Base-by-base conservation (phyloP, 1,284 basidiomycete species). In the Malassezia equina region DNA sequence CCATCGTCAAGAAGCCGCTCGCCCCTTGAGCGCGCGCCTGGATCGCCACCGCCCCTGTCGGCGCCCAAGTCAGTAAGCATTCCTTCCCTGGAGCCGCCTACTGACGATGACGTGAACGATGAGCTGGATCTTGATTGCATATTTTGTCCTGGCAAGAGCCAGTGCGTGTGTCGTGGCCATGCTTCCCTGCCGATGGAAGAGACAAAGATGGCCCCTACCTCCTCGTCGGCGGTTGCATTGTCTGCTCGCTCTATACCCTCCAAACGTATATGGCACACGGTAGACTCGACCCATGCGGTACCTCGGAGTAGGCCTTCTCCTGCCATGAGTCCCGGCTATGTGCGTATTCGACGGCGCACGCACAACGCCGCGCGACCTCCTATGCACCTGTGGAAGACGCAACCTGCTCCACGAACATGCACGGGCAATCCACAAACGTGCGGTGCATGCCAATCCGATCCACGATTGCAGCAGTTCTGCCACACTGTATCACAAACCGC, bases 101-200 rank as follows among this genome's bases (percentile, higher is more conserved):
- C 39, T 9, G 47, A 55, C 7, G 27, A 17, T 2, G 46, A 36
- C 3, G n/a, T n/a, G n/a, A 33, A 40, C 0, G 48, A 48, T 17
- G 46, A 45, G 8, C 46, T 65, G 19, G 63, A 59, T 7, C 53
- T 63, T 6, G 67, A 67, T 23, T 70, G 67, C 32, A 66, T 66
- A 3, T 70, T 70, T 47, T 70, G 67, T 50, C 62, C 64, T 8
- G 67, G 68, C 43, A 61, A 55, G 7, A 56, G 51, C 0, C 61
- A 63, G 4, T 70, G 67, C 32, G 66, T 66, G 3, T 70, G 67
- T 40, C 56, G 64, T 4, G 67, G 55, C 27, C 40, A 55, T 39
- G 58, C 58, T 2, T 24, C 25, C 21, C 33, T 59, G 6, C 27
- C 51, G 11, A 23, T 51, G 8, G 58, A 46, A 9, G 57, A 59